Evolutionary conservation across 768 basidiomycete species (phyloP), one percentile per base, ranked within the genome.

Genomic region (Gloeopeniophorella convolvens): DNA sequence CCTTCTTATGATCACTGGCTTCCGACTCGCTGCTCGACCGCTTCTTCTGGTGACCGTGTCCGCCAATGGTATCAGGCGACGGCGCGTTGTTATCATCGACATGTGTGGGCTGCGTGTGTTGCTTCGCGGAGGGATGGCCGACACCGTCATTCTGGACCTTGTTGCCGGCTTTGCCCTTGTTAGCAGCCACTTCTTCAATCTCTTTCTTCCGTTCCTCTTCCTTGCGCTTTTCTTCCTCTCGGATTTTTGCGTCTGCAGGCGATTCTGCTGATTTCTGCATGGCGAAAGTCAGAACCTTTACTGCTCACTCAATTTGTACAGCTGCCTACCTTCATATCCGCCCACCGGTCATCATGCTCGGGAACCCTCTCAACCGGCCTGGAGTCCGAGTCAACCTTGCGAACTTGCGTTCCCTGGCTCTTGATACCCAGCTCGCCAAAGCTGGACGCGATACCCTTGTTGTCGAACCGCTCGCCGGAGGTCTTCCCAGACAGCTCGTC

Each of bases 401-500:
- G 26, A 11, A 39, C 50, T 36, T 32, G 24, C 5, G 41, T 48
- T 23, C 30, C 54, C 8, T 15, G 16, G 8, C 3, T 16, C n/a
- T 9, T 33, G 18, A 30, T 33, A 1, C 23, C 28, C 16, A 27
- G 21, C 11, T 9, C 42, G 4, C 6, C 47, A 20, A 24, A 20
- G 42, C 18, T 4, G 18, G 47, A 3, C 4, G 30, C 23, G 12
- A 23, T 13, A 2, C 6, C 42, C 45, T 5, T 46, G 8, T n/a
- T 39, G 0, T 28, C 33, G 6, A 15, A 28, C 11, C 21, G 23
- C n/a, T 32, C 43, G 33, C 28, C 51, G 4, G 15, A 16, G 2
- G 21, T 16, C 4, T 11, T 15, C n/a, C 27, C 33, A 2, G 1
- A 15, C 23, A 31, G 21, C 18, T 79, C 75, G 12, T 76, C 73